Base-by-base conservation (phyloP, 2,329 filamentous ascomycete species). In the Sporothrix variecibatus region DNA sequence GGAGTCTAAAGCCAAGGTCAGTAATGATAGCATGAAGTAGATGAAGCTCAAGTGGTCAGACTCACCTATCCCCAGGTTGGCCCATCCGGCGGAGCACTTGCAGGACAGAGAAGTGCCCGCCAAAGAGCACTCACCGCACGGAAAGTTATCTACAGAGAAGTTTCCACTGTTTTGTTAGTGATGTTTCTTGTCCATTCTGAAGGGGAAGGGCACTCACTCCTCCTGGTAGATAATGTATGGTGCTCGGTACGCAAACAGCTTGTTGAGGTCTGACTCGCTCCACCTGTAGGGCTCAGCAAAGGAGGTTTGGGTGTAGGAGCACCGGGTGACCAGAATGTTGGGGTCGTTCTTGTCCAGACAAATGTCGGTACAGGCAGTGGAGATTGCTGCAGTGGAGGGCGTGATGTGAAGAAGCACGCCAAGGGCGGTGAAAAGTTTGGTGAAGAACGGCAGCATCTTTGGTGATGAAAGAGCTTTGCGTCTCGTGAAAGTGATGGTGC, bases 261-360 rank as follows among this genome's bases (percentile, higher is more conserved):
- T 20, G 38, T 72, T 72, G 40, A 72, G 68, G n/a, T 74, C 60
- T 11, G 72, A 40, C 49, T 74, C 46, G 34, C 67, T 60, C 73
- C 73, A 74, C 43, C 26, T 31, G 58, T 34, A 74, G 23, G 11
- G 6, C 0, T 12, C 31, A 26, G 34, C 67, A 2, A 6, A 20
- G 12, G 46, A 2, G 20, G 46, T 1, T 3, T 28, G 28, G 5
- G 28, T 53, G 26, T 40, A 23, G n/a, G 72, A 67, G 23, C 72
- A 74, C 31, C 56, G 49, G 1, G 67, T 62, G 8, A 71, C 67
- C 2, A 74, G n/a, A 6, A 65, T n/a, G 46, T 53, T 56, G 31
- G 28, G 1, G 1, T 12, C 46, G 23, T 49, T 20, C 31, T 40
- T 11, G 20, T 38, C 31, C 31, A 74, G 69, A 31, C 67, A 74